Evolutionary conservation across 2,329 filamentous ascomycete genomes (phyloP), one percentile per base, ranked within the genome.

Genomic region (Cadophora sp.): DNA sequence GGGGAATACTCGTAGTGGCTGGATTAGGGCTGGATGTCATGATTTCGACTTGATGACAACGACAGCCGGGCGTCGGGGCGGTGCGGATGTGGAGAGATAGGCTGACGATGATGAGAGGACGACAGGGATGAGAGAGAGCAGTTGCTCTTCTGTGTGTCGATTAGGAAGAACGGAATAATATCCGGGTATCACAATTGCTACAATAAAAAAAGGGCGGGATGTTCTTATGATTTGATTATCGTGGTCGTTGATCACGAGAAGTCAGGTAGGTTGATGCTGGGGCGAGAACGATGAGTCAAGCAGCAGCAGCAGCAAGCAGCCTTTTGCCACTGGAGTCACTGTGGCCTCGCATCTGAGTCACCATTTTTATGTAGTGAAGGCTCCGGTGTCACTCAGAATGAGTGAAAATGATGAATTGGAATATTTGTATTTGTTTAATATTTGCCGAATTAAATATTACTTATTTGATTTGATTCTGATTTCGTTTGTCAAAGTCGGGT

Each of bases 11-110:
- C 6, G 26, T 34, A 59, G 34, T 34, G 34, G 56, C 34, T 40
- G 34, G 2, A 50, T 58, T 59, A 58, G 65, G 51, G 64, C 53
- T 66, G 62, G 46, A 51, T 43, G 48, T 53, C 62, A 65, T 62
- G 50, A 43, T 62, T 27, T 22, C 40, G 55, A 51, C 22, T 56
- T 60, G 53, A 46, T 64, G 40, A 58, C 51, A 56, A 53, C n/a
- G 29, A 58, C 24, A 56, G 27, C 37, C 37, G 62, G 51, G 51
- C 50, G 62, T 46, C 24, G 26, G 26, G 40, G 27, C 50, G 60
- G 60, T 19, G 34, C 51, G 24, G 34, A 37, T 40, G 34, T 48
- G 34, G 46, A 62, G 26, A 31, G 43, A 26, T 37, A 48, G 55
- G 27, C 48, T 63, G 61, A 53, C 61, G 31, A 63, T 12, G 26